phyloP scores from a whole-genome alignment of 2,329 filamentous ascomycete species.

The Bretziella fagacearum region DNA sequence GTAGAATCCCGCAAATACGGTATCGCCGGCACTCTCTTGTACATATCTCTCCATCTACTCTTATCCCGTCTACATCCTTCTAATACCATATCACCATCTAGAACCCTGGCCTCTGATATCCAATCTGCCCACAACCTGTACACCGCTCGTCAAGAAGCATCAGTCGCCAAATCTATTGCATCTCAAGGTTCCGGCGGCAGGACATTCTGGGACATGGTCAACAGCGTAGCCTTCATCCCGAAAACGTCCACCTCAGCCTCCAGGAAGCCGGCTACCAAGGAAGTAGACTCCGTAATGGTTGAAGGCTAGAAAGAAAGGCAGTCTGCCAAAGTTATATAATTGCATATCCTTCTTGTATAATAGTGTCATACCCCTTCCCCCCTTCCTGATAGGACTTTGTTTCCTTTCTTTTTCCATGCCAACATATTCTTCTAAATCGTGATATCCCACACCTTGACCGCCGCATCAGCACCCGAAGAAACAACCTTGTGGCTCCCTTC shows the following conservation, averaged over 20 bases:
- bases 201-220: conserved; percentile 1
- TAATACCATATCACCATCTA: not conserved
- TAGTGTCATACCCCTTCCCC: no score
- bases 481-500: conserved; percentile 47
- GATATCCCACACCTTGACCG: conserved; percentile 67
- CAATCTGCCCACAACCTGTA: not conserved
- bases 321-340: not conserved
- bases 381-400: no score
- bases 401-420: not conserved
- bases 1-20: conserved; percentile 30
- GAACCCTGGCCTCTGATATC: not conserved
- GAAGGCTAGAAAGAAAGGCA: not conserved
- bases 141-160: not conserved
- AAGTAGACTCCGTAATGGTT: not conserved
- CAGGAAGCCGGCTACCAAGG: not conserved
- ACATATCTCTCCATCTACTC: not conserved
- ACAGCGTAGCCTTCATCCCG: not conserved
- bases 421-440: conserved; percentile 15
- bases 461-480: conserved; percentile 72
- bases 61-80: not conserved
- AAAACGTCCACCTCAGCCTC: not conserved
- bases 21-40: conserved; percentile 9
- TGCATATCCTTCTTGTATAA: no score
- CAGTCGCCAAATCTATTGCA: not conserved
- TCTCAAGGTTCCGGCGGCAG: not conserved